Evolutionary conservation across 1,284 basidiomycete species (phyloP), one percentile per base, ranked within the genome.

Genomic region (Irpex rosettiformis): DNA sequence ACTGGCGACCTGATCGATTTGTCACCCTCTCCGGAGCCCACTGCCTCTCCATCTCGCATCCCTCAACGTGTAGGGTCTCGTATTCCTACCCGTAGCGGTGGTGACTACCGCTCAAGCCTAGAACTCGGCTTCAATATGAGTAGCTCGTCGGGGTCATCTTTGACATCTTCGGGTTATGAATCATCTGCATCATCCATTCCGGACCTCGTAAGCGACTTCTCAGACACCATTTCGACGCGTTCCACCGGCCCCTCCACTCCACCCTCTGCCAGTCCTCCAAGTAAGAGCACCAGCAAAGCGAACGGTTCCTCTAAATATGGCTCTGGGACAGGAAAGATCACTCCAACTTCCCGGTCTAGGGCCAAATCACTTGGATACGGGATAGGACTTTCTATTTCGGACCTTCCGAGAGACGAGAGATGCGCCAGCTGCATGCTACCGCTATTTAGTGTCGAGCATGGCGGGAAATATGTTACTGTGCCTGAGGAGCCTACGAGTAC

Each of bases 381-480:
- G 4, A 57, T 67, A 24, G 65, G 63, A 21, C 57, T 70, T n/a
- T 60, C 63, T 18, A 61, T 66, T 29, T 64, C 70, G n/a, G 55
- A 64, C 1, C 66, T 71, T 2, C 64, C 67, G 0, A 54, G 65
- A 5, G 67, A 72, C 45, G 65, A 72, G 21, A 69, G 66, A 10
- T 83, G 89, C 63, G 78, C 78, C 24, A 82, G 80, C 64, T 92
- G 89, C 64, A 72, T 72, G 11, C 75, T 77, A 21, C 75, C 79
- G 4, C 73, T 92, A 48, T 86, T 89, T 66, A 79, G 77, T 40
- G 73, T 78, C 3, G 77, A 75, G 30, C 77, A 79, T 58, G 78
- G 78, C 6, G 81, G 84, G 37, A 78, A 77, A 58, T 91, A 85
- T 69, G 82, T 91, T 27, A 88, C 86, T 2, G 81, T 90, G 37